phyloP scores from a whole-genome alignment of 768 basidiomycete species.

The Porpolomopsis calyptriformis region DNA sequence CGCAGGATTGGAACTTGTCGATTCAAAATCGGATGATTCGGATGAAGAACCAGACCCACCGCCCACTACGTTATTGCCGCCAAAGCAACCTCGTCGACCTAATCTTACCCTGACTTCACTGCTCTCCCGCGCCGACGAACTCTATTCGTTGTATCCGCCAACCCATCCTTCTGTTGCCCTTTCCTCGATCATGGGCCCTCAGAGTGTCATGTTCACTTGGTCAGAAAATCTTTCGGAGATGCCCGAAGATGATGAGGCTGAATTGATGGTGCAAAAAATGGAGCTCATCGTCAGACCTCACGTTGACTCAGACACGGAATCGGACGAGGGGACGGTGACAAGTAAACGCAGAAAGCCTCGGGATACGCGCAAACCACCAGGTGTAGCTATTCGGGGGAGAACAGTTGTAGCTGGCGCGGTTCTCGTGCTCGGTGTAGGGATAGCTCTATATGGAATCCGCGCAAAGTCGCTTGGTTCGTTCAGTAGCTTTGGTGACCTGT shows the following conservation, averaged over 20 bases:
- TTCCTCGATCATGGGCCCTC: slow-evolving; percentile 61
- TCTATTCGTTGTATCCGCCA: slow-evolving; percentile 51
- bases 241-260: slow-evolving; percentile 46
- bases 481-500: slow-evolving; percentile 11
- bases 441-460: slow-evolving; percentile 46
- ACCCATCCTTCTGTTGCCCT: slow-evolving; percentile 43
- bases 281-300: slow-evolving; percentile 49
- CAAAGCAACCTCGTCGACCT: slow-evolving; percentile 12
- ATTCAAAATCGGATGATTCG: not conserved
- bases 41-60: not conserved
- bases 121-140: slow-evolving; percentile 46
- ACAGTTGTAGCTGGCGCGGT: slow-evolving; percentile 56
- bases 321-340: too few species aligned
- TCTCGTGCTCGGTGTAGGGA: slow-evolving; percentile 57
- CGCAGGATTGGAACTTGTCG: not conserved
- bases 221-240: slow-evolving; percentile 34
- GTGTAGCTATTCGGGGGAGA: slow-evolving; percentile 24
- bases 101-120: slow-evolving; percentile 37
- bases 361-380: slow-evolving; percentile 14
- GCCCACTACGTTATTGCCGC: not conserved
- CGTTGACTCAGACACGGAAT: slow-evolving; percentile 16
- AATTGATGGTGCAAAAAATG: slow-evolving; percentile 45
- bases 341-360: slow-evolving; percentile 11
- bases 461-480: slow-evolving; percentile 7
- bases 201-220: slow-evolving; percentile 72